These are phyloP conservation scores for Cephalotrichum gorgonifer DNA, from an alignment of 2,329 filamentous ascomycete genomes.

Conservation along the genomic window DNA sequence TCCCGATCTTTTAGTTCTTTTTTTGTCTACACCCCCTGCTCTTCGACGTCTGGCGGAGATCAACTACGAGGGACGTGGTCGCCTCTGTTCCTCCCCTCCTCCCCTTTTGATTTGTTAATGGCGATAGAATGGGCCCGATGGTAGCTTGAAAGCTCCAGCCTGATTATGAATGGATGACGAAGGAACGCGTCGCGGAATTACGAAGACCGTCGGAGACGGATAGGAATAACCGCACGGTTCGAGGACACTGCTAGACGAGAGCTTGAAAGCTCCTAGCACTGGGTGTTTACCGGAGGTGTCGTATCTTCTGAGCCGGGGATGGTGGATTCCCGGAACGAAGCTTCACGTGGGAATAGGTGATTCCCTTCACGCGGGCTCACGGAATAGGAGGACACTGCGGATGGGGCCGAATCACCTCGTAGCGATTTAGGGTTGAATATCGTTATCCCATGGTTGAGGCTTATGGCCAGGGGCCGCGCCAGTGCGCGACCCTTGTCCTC, in stretches of 20 bases:
- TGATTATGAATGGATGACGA: conserved; percentile 15
- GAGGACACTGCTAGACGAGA: neutral
- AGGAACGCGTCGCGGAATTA: neutral
- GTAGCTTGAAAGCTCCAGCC: conserved; percentile 59
- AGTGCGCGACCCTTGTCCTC: neutral
- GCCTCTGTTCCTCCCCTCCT: conserved; percentile 14
- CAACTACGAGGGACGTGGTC: neutral
- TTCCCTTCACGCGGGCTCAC: no score
- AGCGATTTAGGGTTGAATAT: no score
- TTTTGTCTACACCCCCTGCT: no score
- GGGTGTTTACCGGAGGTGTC: neutral
- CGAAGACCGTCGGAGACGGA: neutral
- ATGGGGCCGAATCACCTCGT: no score
- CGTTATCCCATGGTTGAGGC: neutral
- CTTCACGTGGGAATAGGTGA: no score
- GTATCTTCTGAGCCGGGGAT: neutral
- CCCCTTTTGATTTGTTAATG: conserved; percentile 12
- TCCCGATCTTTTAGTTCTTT: neutral
- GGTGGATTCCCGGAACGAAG: neutral
- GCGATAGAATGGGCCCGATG: conserved; percentile 35
- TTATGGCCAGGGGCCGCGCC: neutral
- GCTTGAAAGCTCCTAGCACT: neutral
- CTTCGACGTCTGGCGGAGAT: neutral
- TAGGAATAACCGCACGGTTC: neutral
- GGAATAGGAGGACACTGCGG: no score